A percentile compares a stretch with the other conserved stretches of the same genome.
phyloP scores from a whole-genome alignment of 345 rosid species.

The Pelargonium nanum region DNA sequence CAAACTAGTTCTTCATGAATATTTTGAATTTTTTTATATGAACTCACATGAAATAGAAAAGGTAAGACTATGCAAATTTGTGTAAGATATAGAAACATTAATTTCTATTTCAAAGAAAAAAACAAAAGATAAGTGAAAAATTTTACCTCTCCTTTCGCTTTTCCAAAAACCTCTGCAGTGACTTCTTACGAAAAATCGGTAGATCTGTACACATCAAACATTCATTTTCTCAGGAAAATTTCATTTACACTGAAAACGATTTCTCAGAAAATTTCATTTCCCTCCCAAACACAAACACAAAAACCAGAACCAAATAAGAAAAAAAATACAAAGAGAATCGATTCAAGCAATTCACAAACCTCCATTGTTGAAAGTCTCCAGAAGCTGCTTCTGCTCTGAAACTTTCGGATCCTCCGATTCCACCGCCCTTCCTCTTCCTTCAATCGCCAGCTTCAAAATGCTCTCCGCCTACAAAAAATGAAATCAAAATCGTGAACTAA shows the following conservation, averaged over 20 bases:
- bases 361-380: conserved; percentile 37
- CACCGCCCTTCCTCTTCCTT: conserved; percentile 22
- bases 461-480: conserved; percentile 31
- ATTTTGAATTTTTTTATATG: too few species aligned
- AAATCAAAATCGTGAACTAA: not conserved
- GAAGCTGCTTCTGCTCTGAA: conserved; percentile 28
- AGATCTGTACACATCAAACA: conserved; percentile 30
- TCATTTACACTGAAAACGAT: not conserved
- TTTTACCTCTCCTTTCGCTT: conserved; percentile 85
- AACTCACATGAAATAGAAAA: too few species aligned
- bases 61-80: too few species aligned
- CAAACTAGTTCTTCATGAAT: too few species aligned
- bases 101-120: conserved; percentile 3
- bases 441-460: conserved; percentile 49
- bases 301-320: not conserved
- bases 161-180: conserved; percentile 77
- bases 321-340: not conserved
- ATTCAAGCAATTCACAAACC: conserved; percentile 27
- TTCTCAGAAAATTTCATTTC: not conserved
- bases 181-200: conserved; percentile 58
- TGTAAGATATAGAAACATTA: too few species aligned
- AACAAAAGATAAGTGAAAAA: not conserved
- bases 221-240: not conserved
- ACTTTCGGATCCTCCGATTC: conserved; percentile 19
- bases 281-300: not conserved